These are phyloP conservation scores for Backusella luteola DNA, from an alignment of 192 early-diverging fungal genomes.

Conservation along the genomic window DNA sequence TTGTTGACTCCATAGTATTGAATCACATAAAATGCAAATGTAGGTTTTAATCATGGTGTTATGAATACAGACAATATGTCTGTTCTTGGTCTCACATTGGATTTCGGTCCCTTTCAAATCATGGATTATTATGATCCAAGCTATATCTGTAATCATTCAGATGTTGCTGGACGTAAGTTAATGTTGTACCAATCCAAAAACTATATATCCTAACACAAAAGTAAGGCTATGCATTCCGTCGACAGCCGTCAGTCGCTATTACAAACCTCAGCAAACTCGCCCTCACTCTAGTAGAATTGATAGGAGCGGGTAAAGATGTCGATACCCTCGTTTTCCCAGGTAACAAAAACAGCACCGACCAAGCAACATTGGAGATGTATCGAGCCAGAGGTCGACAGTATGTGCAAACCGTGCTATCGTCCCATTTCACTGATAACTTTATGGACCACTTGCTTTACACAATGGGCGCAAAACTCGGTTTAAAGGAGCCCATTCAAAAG, in stretches of 20 bases:
- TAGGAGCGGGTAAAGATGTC: slow-evolving; percentile 55
- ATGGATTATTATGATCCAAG: slow-evolving; percentile 79
- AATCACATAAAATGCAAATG: not conserved
- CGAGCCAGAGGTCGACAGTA: slow-evolving; percentile 38
- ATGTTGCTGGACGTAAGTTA: slow-evolving; percentile 68
- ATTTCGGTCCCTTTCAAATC: slow-evolving; percentile 87
- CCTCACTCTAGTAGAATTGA: slow-evolving; percentile 58
- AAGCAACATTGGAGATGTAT: slow-evolving; percentile 20
- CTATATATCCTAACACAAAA: not conserved
- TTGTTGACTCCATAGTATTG: not conserved
- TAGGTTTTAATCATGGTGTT: slow-evolving; percentile 77
- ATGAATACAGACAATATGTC: slow-evolving; percentile 67
- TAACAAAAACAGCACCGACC: slow-evolving; percentile 26
- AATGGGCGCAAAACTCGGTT: slow-evolving; percentile 68
- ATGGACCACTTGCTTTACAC: slow-evolving; percentile 44
- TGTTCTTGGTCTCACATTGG: slow-evolving; percentile 65
- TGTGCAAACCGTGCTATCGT: slow-evolving; percentile 49
- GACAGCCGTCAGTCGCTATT: slow-evolving; percentile 76
- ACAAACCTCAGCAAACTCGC: slow-evolving; percentile 78
- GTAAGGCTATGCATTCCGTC: slow-evolving; percentile 47
- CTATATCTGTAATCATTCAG: slow-evolving; percentile 82
- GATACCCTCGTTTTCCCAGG: slow-evolving; percentile 38
- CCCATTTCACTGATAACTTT: slow-evolving; percentile 50
- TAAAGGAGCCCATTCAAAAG: slow-evolving; percentile 8
- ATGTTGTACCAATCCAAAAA: not conserved